Base-by-base conservation (phyloP, 805 yeast genomes). In the Candida nonsorbophila region DNA sequence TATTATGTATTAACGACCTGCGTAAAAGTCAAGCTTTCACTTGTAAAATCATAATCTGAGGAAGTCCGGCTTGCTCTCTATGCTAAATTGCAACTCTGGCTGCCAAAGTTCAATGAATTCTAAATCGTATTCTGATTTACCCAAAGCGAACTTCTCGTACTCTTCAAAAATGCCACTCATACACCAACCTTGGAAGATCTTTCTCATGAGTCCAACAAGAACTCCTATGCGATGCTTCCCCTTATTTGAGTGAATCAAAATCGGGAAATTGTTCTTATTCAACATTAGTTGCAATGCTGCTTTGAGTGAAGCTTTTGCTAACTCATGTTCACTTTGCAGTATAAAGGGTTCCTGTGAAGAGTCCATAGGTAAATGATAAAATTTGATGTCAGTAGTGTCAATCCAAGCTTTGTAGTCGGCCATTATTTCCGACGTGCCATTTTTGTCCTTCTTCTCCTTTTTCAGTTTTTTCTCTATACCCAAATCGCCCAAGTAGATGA, bases 151-250 rank as follows among this genome's bases (percentile, higher is more conserved):
- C 51, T 84, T 78, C 32, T 83, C 84, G 54, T 90, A 90, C 53
- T 90, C 98, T 51, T 87, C 96, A 54, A 86, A 92, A 5, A 86
- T 81, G 2, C 96, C 94, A 29, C 95, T 79, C 45, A 85, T 67
- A 34, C 92, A 77, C 98, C 98, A 90, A 2, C 94, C 94, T 55
- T 87, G 96, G 25, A 87, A 59, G 29, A 82, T 53, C 49, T 85
- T 86, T 27, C 98, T 62, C 70, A 90, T 78, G 17, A 86, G 68
- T 0, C 96, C 98, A n/a, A 88, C 94, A 23, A 88, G 64, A 1
- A 92, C 88, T 0, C 97, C 97, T 3, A 86, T 88, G 24, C 98
- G 59, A 52, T 90, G 98, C 53, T 92, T 92, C n/a, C 98, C 98
- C 60, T 90, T 90, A 55, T 92, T 86, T 3, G 96, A 86, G 53